Conservation (phyloP, 768 basidiomycete genomes). For the Podaxis rugospora region DNA sequence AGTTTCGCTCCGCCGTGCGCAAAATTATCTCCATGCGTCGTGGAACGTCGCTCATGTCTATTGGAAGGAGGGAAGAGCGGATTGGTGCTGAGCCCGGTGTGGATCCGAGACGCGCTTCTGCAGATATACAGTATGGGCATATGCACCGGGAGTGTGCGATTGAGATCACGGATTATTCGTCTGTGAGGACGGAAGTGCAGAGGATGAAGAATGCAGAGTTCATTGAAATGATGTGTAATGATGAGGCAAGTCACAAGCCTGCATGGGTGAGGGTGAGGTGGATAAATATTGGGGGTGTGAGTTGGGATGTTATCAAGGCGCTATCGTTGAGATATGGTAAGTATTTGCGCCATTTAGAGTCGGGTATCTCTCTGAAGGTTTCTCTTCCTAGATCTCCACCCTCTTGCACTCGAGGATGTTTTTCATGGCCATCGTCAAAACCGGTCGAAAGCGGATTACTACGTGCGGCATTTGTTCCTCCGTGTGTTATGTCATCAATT, state of each 20-base stretch:
- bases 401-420: conserved; percentile 68
- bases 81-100: conserved; percentile 71
- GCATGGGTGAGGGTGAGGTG: conserved; percentile 68
- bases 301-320: conserved; percentile 72
- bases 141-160: conserved; percentile 60
- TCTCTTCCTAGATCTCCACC: conserved; percentile 50
- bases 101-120: conserved; percentile 58
- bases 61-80: conserved; percentile 19
- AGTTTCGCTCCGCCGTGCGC: conserved; percentile 50
- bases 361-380: background rate
- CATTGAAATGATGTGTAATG: conserved; percentile 46
- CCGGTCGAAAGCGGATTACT: conserved; percentile 71
- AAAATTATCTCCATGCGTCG: conserved; percentile 63
- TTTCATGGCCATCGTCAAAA: conserved; percentile 50
- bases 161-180: conserved; percentile 64
- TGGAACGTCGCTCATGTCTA: conserved; percentile 36
- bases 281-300: conserved; percentile 67
- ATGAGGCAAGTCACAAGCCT: conserved; percentile 40
- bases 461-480: conserved; percentile 64
- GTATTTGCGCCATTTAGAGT: background rate
- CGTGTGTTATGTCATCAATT: conserved; percentile 64
- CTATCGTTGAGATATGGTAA: too few relatives aligned
- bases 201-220: conserved; percentile 61
- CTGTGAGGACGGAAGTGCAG: conserved; percentile 46
- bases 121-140: conserved; percentile 51